Conservation (phyloP, 129 eudicot genomes). For the Helianthus tuberosus region DNA sequence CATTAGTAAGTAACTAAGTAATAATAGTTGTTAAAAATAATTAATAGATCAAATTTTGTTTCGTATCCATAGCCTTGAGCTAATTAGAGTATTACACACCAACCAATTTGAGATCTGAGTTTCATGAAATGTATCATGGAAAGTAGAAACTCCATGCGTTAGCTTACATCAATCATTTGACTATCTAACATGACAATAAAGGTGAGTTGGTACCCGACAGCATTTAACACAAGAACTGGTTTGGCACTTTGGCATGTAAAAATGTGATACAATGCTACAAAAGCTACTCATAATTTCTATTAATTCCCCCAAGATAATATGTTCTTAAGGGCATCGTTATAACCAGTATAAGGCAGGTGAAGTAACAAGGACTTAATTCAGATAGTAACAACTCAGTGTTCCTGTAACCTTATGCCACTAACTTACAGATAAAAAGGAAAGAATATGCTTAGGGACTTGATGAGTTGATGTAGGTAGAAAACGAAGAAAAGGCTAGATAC, state of each 20-base stretch:
- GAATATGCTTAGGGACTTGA: slow-evolving; percentile 1
- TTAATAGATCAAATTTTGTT: background rate
- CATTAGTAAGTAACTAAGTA: background rate
- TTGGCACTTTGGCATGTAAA: background rate
- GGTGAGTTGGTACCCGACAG: background rate
- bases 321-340: background rate
- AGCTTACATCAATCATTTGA: background rate
- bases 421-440: background rate
- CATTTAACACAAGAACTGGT: background rate
- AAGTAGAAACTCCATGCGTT: background rate
- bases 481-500: too few species aligned
- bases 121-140: background rate
- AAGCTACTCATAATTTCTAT: background rate
- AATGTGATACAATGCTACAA: background rate
- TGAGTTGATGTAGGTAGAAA: background rate
- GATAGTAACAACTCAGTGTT: background rate
- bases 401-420: background rate
- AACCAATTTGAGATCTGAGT: slow-evolving; percentile 1
- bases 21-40: too few species aligned
- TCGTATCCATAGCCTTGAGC: background rate
- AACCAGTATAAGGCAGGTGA: background rate
- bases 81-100: background rate
- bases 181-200: slow-evolving; percentile 5
- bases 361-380: background rate
- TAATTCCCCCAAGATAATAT: background rate